Conservation (phyloP, 2,329 filamentous ascomycete genomes). For the Epichloe amarillans region DNA sequence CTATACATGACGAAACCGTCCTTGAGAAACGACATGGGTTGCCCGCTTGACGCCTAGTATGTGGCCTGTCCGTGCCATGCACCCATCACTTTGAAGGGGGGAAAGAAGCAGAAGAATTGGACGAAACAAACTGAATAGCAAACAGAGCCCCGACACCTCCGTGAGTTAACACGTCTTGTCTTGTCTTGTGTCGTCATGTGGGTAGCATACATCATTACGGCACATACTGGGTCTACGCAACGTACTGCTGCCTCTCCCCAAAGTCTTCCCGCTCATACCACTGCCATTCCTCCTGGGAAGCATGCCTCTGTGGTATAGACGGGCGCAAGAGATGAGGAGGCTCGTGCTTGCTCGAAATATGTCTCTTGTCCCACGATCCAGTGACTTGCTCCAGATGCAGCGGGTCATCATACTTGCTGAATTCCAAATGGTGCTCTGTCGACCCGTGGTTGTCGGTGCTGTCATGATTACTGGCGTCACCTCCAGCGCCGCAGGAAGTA, state of each 20-base stretch:
- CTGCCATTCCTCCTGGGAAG: conserved; percentile 18
- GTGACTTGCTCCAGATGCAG: background rate
- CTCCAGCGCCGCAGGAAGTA: background rate
- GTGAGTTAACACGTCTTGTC: background rate
- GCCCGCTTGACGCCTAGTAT: background rate
- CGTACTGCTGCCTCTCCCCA: conserved; percentile 12
- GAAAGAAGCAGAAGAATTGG: too few relatives aligned
- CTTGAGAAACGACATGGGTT: background rate
- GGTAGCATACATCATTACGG: conserved; percentile 7
- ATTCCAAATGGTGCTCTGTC: background rate
- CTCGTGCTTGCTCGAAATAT: background rate
- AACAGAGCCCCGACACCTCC: background rate
- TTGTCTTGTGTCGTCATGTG: background rate
- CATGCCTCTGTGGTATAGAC: background rate
- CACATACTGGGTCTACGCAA: conserved; percentile 19
- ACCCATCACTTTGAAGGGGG: too few relatives aligned
- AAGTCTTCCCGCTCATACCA: conserved; percentile 23
- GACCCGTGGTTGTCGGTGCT: conserved; percentile 8
- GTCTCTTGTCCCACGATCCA: background rate
- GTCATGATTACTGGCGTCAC: background rate
- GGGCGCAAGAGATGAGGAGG: background rate
- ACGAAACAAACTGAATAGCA: background rate
- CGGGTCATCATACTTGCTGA: background rate
- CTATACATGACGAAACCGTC: background rate
- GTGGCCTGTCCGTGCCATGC: background rate